Percentiles rank a stretch among this genome's conserved stretches.
These are phyloP conservation scores for Blakeslea trispora DNA, from an alignment of 371 early-diverging fungal genomes.

Conservation along the genomic window DNA sequence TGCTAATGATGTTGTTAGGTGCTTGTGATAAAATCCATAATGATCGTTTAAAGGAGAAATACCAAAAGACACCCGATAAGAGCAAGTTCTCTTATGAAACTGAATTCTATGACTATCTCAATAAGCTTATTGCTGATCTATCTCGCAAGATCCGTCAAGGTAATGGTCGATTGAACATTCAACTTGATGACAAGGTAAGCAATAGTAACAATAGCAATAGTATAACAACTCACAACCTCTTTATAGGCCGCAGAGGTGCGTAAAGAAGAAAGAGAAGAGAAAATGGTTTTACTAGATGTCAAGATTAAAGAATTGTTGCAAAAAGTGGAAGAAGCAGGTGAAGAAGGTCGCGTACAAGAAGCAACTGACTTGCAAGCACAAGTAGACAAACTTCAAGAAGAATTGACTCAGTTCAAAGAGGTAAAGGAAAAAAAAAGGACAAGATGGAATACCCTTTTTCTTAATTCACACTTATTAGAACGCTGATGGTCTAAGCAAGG, in stretches of 20 bases:
- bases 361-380: slow-evolving; percentile 65
- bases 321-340: slow-evolving; percentile 75
- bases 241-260: slow-evolving; percentile 60
- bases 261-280: slow-evolving; percentile 83
- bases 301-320: slow-evolving; percentile 74
- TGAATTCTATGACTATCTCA: slow-evolving; percentile 73
- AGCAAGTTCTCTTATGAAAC: slow-evolving; percentile 75
- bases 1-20: slow-evolving; percentile 45
- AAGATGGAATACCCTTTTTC: no score
- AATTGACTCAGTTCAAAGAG: slow-evolving; percentile 63
- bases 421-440: no score
- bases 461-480: slow-evolving; percentile 42
- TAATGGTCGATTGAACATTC: slow-evolving; percentile 71
- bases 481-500: slow-evolving; percentile 66
- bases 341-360: slow-evolving; percentile 80
- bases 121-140: slow-evolving; percentile 71
- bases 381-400: slow-evolving; percentile 67
- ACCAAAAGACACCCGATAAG: slow-evolving; percentile 68
- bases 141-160: slow-evolving; percentile 78
- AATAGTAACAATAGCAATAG: slow-evolving; percentile 6
- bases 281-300: slow-evolving; percentile 81
- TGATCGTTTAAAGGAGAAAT: slow-evolving; percentile 75
- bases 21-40: slow-evolving; percentile 80
- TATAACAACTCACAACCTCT: not conserved
- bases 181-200: slow-evolving; percentile 71